Evolutionary conservation across 768 basidiomycete species (phyloP).

Genomic region (Chalciporus piperatus): DNA sequence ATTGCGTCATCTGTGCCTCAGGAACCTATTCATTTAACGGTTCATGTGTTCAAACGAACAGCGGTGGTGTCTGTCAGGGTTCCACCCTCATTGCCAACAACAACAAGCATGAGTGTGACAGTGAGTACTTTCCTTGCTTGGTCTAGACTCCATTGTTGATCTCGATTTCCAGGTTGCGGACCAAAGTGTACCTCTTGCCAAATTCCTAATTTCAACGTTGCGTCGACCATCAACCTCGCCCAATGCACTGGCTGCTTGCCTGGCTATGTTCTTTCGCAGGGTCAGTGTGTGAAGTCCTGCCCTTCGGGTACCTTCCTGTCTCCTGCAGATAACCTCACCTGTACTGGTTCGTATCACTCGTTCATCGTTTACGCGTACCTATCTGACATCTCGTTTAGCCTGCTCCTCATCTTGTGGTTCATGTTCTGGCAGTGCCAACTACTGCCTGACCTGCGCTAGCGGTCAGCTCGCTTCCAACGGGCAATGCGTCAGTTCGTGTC

Average conservation of each 20-base stretch:
- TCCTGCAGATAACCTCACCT: constrained; percentile 70
- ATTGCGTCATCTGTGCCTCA: constrained; percentile 67
- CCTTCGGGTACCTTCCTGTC: constrained; percentile 72
- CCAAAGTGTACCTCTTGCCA: constrained; percentile 77
- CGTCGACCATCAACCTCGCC: constrained; percentile 60
- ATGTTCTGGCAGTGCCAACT: constrained; percentile 63
- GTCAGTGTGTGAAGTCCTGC: constrained; percentile 67
- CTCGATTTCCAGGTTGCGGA: constrained; percentile 61
- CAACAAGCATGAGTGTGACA: constrained; percentile 78
- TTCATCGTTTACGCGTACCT: background rate
- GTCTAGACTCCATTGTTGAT: background rate
- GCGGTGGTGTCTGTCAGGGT: constrained; percentile 70
- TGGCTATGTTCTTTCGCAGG: constrained; percentile 69
- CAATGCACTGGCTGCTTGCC: constrained; percentile 80
- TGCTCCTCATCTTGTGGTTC: constrained; percentile 74
- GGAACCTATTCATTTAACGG: constrained; percentile 66
- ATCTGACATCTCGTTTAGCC: constrained; percentile 35
- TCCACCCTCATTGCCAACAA: constrained; percentile 76
- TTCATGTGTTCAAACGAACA: constrained; percentile 62
- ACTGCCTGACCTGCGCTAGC: constrained; percentile 72
- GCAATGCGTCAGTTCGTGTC: constrained; percentile 73
- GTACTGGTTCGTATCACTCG: constrained; percentile 52
- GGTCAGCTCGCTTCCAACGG: constrained; percentile 68
- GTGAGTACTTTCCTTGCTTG: constrained; percentile 35
- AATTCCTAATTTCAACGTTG: constrained; percentile 67